Conservation (phyloP, 768 basidiomycete genomes). For the Amanita polypyramis region DNA sequence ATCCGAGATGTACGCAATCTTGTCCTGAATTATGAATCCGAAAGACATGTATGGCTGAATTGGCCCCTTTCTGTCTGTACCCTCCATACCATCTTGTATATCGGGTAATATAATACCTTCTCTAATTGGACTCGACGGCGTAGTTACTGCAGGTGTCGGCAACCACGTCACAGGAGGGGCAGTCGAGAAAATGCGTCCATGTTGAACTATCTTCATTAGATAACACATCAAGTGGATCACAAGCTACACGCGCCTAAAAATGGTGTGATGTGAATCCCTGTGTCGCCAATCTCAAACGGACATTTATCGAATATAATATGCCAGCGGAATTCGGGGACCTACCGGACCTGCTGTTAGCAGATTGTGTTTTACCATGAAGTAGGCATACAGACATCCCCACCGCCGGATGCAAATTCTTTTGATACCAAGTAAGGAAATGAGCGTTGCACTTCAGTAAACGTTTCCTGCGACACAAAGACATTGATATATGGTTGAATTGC, state of each 20-base stretch:
- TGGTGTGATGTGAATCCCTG: conserved; percentile 53
- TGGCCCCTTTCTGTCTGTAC: conserved; percentile 5
- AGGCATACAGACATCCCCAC: conserved; percentile 50
- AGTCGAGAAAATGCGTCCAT: conserved; percentile 53
- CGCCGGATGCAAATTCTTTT: conserved; percentile 68
- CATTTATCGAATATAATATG: conserved; percentile 64
- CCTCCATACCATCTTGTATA: conserved; percentile 7
- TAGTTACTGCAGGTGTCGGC: conserved; percentile 28
- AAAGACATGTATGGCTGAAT: conserved; percentile 55
- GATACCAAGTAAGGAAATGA: conserved; percentile 78
- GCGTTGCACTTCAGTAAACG: conserved; percentile 54
- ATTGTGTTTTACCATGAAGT: not conserved
- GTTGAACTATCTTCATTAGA: conserved; percentile 41
- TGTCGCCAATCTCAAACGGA: conserved; percentile 58
- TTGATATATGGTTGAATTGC: conserved; percentile 67
- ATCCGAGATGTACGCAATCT: conserved; percentile 74
- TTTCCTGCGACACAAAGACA: conserved; percentile 57
- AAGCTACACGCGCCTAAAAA: conserved; percentile 40
- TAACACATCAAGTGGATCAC: not conserved
- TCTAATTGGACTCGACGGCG: conserved; percentile 25
- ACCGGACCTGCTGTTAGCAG: not conserved
- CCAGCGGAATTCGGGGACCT: conserved; percentile 82
- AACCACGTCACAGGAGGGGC: conserved; percentile 25
- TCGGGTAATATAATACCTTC: conserved; percentile 20
- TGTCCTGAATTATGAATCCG: conserved; percentile 59